Base-by-base conservation (phyloP, 805 yeast genomes). In the Cyberlindnera mrakii region DNA sequence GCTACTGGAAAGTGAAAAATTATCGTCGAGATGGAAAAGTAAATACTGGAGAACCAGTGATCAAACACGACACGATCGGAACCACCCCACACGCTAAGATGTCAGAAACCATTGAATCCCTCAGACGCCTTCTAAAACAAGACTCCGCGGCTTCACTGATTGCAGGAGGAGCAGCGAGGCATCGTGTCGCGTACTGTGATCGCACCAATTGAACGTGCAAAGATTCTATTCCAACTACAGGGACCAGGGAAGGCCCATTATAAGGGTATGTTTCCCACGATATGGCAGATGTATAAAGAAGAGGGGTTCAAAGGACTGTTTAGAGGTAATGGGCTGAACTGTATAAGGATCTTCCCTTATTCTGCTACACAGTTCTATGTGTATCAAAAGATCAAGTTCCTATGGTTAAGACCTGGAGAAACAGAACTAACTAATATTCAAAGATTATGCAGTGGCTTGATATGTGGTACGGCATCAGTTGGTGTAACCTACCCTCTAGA, bases 131-230 rank as follows among this genome's bases (percentile, higher is more conserved):
- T 9, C 19, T 31, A 4, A 30, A 15, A 30, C 29, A 30, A 17
- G 40, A 79, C 42, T 72, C 80, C 15, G 74, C 75, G 29, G 71
- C 88, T 2, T 78, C 89, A 4, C 71, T 85, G 32, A 45, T 83
- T 8, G 74, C 86, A 6, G 95, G 95, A 14, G 93, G 93, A 6
- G 54, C 80, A 8, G 91, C 82, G 47, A 3, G 95, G 95, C 15
- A 88, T 88, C 0, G 68, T 83, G 0, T 85, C 96, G 2, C 71
- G 98, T 42, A 91, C 98, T 0, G 87, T 85, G 1, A 96, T 90
- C 6, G 86, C 96, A 11, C 99, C 99, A 1, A 80, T 91, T 64
- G 99, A 91, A 62, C 71, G 99, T 52, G 95, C 93, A 53, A 91
- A 91, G 64, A 93, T 93, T 49, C 64, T 91, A 20, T 78, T 89